Evolutionary conservation across 2,329 filamentous ascomycete species (phyloP).

Genomic region (Curvularia spicifera): DNA sequence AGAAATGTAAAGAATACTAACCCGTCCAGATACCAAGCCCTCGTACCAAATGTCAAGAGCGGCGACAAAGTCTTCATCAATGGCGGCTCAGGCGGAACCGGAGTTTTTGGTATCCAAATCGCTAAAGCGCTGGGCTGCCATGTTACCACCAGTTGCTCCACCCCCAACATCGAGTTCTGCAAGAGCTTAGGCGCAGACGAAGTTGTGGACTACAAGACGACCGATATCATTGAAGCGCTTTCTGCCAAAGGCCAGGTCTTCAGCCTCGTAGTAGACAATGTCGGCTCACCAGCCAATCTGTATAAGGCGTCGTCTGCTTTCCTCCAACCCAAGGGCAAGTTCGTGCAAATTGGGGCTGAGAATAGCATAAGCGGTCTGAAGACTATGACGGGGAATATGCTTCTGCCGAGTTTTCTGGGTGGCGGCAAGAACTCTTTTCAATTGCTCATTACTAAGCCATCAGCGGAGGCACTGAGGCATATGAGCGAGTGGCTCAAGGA

Average conservation of each 20-base stretch:
- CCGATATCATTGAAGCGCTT: constrained; percentile 57
- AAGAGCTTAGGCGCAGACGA: constrained; percentile 67
- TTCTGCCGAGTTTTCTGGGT: constrained; percentile 57
- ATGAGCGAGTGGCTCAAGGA: constrained; percentile 64
- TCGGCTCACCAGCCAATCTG: constrained; percentile 58
- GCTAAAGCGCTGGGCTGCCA: constrained; percentile 66
- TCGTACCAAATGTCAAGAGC: constrained; percentile 47
- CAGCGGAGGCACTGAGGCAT: constrained; percentile 55
- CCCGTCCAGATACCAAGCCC: constrained; percentile 35
- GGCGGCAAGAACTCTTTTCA: constrained; percentile 58
- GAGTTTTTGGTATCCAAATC: constrained; percentile 67
- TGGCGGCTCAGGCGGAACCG: constrained; percentile 67
- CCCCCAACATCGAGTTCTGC: constrained; percentile 63
- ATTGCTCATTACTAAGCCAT: constrained; percentile 49
- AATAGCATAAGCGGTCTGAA: constrained; percentile 31
- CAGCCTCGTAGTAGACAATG: constrained; percentile 64
- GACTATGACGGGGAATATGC: constrained; percentile 47
- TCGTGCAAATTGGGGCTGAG: constrained; percentile 45
- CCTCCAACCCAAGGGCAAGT: constrained; percentile 57
- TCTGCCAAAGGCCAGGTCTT: constrained; percentile 58
- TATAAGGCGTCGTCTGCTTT: constrained; percentile 62
- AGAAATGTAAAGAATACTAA: neutral
- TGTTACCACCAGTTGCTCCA: constrained; percentile 66
- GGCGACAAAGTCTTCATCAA: constrained; percentile 67
- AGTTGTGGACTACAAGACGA: constrained; percentile 65